Evolutionary conservation across 805 yeast genomes (phyloP), one percentile per base, ranked within the genome.

Genomic region (Debaryomyces prosopidis): DNA sequence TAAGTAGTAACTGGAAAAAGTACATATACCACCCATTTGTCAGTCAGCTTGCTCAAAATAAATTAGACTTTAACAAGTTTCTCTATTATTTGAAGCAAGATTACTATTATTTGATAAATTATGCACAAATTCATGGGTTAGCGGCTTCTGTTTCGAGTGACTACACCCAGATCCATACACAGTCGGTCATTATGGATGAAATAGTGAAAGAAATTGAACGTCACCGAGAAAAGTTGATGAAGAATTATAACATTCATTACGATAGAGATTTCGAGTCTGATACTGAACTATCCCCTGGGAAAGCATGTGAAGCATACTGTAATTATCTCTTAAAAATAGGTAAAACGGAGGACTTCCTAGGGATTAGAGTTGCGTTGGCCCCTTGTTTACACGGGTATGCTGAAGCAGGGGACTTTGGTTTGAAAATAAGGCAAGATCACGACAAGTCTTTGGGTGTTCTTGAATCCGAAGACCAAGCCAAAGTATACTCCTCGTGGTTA

Each of bases 301-400:
- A 69, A 8, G 87, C 88, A 7, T 77, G 89, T 52, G 56, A 68
- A 34, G 77, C 74, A 2, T 88, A 88, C 60, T 77, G 85, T 28
- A 71, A 84, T 32, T 86, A 81, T 51, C 68, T 88, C 46, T 55
- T 75, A 34, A 73, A 78, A 16, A 64, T 84, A 5, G 84, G 84
- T 3, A 63, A 69, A 18, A 66, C 65, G 34, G 73, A 75, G 23
- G 84, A 84, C 58, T 84, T 84, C 79, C 60, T 83, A 26, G 87
- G 82, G 38, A 75, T 85, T 42, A 80, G 81, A 46, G 76, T 84
- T 6, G 87, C 92, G 0, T 62, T 86, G 43, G 78, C 89, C 6
- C 94, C 96, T 1, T 87, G 96, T 61, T 63, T 86, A 40, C 76
- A 82, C 58, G 96, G 95, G 1, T 85, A 85, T 59, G 77, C 77